These are phyloP conservation scores for Parascedosporium putredinis DNA, from an alignment of 2,329 filamentous ascomycete species.

Conservation along the genomic window DNA sequence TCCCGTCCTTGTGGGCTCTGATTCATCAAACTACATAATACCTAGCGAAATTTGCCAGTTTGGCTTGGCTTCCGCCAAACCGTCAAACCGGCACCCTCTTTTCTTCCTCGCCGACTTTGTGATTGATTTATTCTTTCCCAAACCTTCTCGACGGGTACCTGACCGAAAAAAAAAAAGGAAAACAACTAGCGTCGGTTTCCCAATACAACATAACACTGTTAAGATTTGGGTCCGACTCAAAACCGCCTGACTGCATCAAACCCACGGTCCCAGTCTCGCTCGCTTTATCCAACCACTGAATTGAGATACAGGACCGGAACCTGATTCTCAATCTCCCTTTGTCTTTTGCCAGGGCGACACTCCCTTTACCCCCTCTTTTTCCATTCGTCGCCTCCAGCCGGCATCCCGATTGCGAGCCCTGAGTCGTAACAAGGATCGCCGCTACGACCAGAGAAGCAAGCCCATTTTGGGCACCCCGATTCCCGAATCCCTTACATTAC, in stretches of 20 bases:
- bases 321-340: neutral
- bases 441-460: neutral
- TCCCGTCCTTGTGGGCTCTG: neutral
- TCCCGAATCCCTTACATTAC: neutral
- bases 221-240: neutral
- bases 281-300: slow-evolving; percentile 1
- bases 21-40: slow-evolving; percentile 1
- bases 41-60: slow-evolving; percentile 1
- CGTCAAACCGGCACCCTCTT: neutral
- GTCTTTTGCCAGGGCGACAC: neutral
- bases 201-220: no score
- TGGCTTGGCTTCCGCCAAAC: neutral
- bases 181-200: neutral
- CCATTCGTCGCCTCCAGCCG: neutral
- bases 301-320: neutral
- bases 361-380: neutral
- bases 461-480: neutral
- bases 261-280: neutral
- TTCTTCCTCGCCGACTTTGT: neutral
- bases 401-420: neutral
- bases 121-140: neutral
- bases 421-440: slow-evolving; percentile 4
- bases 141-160: neutral
- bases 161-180: no score
- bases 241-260: neutral